Conservation (phyloP, 306 rosid genomes). For the Vicia sativa region DNA sequence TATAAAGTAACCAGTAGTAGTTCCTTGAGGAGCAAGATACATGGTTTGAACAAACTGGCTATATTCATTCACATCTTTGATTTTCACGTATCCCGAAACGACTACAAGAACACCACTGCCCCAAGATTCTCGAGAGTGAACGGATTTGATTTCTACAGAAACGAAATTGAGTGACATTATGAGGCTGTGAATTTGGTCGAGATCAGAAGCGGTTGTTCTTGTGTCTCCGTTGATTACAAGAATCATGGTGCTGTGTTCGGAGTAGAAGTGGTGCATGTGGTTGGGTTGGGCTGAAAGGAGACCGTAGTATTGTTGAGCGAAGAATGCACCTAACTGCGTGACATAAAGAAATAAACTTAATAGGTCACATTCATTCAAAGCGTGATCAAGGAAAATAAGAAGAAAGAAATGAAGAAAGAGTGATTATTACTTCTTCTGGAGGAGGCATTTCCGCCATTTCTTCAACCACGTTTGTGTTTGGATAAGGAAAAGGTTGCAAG, state of each 20-base stretch:
- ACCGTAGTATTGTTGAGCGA: background rate
- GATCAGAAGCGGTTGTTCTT: background rate
- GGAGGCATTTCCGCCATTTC: no score
- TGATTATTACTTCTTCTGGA: no score
- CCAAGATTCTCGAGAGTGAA: background rate
- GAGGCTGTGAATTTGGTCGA: no score
- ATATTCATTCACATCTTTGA: background rate
- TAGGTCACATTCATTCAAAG: no score
- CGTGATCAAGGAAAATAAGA: no score
- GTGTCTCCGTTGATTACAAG: background rate
- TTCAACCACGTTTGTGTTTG: no score
- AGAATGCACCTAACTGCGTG: background rate
- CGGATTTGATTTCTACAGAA: background rate
- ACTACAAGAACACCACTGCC: background rate
- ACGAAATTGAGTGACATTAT: background rate
- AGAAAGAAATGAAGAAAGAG: no score
- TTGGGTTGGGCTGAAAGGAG: background rate
- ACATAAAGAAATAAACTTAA: background rate
- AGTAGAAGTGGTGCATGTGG: background rate
- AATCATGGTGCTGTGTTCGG: slow-evolving; percentile 14
- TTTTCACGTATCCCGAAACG: background rate
- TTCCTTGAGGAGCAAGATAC: background rate
- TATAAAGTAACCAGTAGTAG: background rate
- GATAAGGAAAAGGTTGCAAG: no score
- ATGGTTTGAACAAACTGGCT: background rate